Base-by-base conservation (phyloP, 371 early-diverging fungal genomes). In the Haplosporangium sp. region DNA sequence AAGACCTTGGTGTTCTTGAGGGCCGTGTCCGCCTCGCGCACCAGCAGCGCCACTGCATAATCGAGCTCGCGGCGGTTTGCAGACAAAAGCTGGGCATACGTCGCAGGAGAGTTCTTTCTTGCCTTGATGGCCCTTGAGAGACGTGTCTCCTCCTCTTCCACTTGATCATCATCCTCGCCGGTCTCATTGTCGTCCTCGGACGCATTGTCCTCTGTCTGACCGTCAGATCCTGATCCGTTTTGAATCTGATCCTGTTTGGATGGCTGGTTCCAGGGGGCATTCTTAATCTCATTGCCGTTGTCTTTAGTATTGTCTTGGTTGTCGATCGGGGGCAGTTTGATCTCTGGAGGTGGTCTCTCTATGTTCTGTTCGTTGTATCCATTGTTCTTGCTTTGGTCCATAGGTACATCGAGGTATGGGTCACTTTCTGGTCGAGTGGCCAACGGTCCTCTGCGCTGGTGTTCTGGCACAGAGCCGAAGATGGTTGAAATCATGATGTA, bases 1-100 rank as follows among this genome's bases (percentile, higher is more conserved):
- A 84, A 84, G 14, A 81, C 55, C 6, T 80, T 73, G 4, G 64
- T 47, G n/a, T 76, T 69, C 37, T 43, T 57, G 36, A 79, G 42
- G 5, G 80, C 80, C 48, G 40, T 13, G 40, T 79, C 64, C 8
- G 80, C 80, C 41, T 73, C 70, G 29, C 55, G 55, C 36, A 69
- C 54, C 6, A 69, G 56, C 70, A 69, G 36, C 1, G 70, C 70
- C 37, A 69, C 50, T 6, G 70, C 74, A 59, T 73, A 73, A 23
- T 73, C 74, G 6, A 62, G 62, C 45, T 73, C 74, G 16, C 67
- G 67, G 10, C 59, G 57, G 38, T 62, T 67, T n/a, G 74, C 67
- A 6, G 68, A 58, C 37, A 73, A 51, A 9, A 73, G 52, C 51
- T 73, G 53, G n/a, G 63, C 47, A 13, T 73, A 73, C 43, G 63